Percentiles rank a stretch among this genome's conserved stretches.
These are phyloP conservation scores for Arctostaphylos glauca DNA, from an alignment of 148 eudicot species.

Conservation along the genomic window DNA sequence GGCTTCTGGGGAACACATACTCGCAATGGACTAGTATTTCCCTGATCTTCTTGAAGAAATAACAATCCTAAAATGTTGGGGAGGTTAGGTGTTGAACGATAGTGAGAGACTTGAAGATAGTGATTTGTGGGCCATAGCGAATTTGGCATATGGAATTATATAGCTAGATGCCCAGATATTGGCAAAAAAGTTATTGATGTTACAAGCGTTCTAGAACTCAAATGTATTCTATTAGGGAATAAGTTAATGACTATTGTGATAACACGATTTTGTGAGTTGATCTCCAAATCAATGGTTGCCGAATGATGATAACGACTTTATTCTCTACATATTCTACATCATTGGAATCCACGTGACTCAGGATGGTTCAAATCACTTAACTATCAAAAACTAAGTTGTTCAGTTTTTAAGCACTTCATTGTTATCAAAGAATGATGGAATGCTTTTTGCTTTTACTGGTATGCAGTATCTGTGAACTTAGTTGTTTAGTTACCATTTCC, in stretches of 20 bases:
- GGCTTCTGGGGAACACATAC: neutral
- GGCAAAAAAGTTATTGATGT: neutral
- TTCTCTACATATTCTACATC: neutral
- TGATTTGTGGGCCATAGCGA: neutral
- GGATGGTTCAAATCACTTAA: neutral
- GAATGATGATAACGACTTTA: neutral
- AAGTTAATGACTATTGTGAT: neutral
- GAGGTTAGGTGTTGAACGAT: neutral
- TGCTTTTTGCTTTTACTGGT: neutral
- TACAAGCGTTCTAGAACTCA: neutral
- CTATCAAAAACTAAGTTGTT: neutral
- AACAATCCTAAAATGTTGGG: neutral
- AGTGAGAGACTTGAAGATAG: neutral
- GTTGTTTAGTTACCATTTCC: neutral
- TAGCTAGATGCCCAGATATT: neutral
- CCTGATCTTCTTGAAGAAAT: neutral
- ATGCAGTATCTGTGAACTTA: neutral
- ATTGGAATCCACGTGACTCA: neutral
- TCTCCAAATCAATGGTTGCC: neutral
- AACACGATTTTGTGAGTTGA: neutral
- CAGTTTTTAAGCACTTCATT: neutral
- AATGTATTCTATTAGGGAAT: neutral
- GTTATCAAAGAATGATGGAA: neutral
- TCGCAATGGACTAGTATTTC: neutral
- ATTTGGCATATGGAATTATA: neutral